Base-by-base conservation (phyloP, 805 yeast species). In the Yueomyces sp. region DNA sequence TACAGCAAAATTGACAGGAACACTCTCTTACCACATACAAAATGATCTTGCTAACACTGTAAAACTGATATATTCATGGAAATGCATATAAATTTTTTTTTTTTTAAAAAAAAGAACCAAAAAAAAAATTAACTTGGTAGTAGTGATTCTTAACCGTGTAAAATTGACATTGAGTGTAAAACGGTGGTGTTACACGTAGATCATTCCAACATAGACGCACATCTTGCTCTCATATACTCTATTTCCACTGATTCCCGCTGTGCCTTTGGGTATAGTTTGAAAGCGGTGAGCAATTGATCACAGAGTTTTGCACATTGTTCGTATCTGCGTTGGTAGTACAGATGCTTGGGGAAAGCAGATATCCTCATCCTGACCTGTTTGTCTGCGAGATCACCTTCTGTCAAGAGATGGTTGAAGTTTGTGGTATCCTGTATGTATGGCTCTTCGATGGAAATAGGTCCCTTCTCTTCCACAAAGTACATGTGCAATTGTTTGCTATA, bases 331-430 rank as follows among this genome's bases (percentile, higher is more conserved):
- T 64, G 52, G 55, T 65, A 86, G 54, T 79, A 85, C 2, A 77
- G 69, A 47, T 77, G 63, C 49, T 84, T 87, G 32, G 83, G 70
- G 7, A 78, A 75, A 46, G 76, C 75, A 40, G 78, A 67, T 30
- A 81, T 54, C 39, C 65, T 65, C 12, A 71, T 77, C 42, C 85
- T 64, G 42, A 74, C 77, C 2, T 75, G 67, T 50, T 83, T 84
- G 19, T 65, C 54, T 6, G 63, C 54, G 1, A 59, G 42, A 31
- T 67, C 62, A 2, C 65, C 42, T 2, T 42, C 49, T n/a, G 28
- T 44, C 26, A 19, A 19, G 3, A 26, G 26, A 4, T 38, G 28
- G 2, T 45, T 5, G 2, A 43, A 6, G n/a, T 37, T 37, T 29
- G 48, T 49, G 4, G 37, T 39, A 3, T 37, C 37, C 36, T 50